A percentile compares a stretch with the other conserved stretches of the same genome.
Evolutionary conservation across 169 alveolate species (phyloP).

Genomic region (Eimeria maxima): DNA sequence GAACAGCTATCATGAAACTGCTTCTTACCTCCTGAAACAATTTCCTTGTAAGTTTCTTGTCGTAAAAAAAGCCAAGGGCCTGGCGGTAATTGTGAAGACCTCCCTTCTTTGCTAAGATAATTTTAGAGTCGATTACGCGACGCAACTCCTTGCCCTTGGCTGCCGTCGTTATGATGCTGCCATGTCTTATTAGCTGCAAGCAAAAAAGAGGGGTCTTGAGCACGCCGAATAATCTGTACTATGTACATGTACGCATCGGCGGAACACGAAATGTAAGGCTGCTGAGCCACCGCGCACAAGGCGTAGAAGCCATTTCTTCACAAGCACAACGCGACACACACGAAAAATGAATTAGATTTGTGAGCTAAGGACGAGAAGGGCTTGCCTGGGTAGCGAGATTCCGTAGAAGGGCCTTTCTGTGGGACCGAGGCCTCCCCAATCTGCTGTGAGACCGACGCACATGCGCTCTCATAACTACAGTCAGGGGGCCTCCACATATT

Average conservation of each 20-base stretch:
- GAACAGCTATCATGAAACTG: neutral
- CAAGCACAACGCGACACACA: neutral
- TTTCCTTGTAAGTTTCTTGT: slow-evolving; percentile 71
- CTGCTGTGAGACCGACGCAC: slow-evolving; percentile 66
- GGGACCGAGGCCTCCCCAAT: slow-evolving; percentile 76
- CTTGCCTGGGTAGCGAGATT: slow-evolving; percentile 81
- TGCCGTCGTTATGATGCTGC: slow-evolving; percentile 78
- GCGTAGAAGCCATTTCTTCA: neutral
- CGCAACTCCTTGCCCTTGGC: slow-evolving; percentile 80
- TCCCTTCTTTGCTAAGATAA: slow-evolving; percentile 76
- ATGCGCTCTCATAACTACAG: slow-evolving; percentile 72
- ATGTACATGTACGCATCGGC: neutral
- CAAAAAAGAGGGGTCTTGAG: neutral
- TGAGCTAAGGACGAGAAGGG: neutral
- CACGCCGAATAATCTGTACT: neutral
- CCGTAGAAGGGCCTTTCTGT: slow-evolving; percentile 76
- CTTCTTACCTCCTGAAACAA: slow-evolving; percentile 71
- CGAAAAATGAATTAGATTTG: neutral
- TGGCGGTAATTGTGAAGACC: slow-evolving; percentile 81
- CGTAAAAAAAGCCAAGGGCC: slow-evolving; percentile 83
- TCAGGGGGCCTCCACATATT: slow-evolving; percentile 1
- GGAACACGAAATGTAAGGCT: neutral
- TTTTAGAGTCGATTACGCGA: slow-evolving; percentile 68
- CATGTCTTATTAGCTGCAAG: slow-evolving; percentile 79
- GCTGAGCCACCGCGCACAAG: neutral